Evolutionary conservation across 176 grass and related monocot genomes (phyloP).

Genomic region (Hsuehochloa calcarea): DNA sequence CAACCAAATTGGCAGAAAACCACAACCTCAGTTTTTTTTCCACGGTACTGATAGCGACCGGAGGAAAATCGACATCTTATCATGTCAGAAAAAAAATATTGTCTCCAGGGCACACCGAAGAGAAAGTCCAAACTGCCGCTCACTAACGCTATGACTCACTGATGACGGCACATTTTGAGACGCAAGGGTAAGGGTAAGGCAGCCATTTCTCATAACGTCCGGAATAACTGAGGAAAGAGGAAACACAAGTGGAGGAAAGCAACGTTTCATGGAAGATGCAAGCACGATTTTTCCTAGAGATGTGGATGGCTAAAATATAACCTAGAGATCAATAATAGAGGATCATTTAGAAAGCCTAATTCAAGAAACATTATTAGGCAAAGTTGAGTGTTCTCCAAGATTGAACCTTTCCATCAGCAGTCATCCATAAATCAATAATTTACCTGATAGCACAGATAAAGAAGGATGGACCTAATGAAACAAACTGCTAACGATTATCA

Average conservation of each 20-base stretch:
- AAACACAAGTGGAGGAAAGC: neutral
- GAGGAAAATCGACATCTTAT: neutral
- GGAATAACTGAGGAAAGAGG: constrained; percentile 2
- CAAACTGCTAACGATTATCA: neutral
- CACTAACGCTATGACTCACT: constrained; percentile 2
- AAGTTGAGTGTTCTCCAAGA: neutral
- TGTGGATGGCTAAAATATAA: neutral
- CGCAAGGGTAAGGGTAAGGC: neutral
- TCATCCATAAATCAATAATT: neutral
- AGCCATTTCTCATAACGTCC: neutral
- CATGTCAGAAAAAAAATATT: neutral
- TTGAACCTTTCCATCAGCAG: neutral
- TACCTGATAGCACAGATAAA: neutral
- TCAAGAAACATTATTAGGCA: neutral
- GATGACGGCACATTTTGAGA: neutral
- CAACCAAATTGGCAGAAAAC: neutral
- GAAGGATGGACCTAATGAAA: neutral
- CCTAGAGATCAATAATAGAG: neutral
- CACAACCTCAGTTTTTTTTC: neutral
- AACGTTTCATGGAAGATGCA: neutral
- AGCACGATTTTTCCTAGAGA: neutral
- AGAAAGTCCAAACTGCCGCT: neutral
- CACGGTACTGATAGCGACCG: neutral
- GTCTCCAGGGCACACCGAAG: neutral
- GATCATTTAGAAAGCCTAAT: neutral